Evolutionary conservation across 2,329 filamentous ascomycete species (phyloP).

Genomic region (Diaporthe longicolla): DNA sequence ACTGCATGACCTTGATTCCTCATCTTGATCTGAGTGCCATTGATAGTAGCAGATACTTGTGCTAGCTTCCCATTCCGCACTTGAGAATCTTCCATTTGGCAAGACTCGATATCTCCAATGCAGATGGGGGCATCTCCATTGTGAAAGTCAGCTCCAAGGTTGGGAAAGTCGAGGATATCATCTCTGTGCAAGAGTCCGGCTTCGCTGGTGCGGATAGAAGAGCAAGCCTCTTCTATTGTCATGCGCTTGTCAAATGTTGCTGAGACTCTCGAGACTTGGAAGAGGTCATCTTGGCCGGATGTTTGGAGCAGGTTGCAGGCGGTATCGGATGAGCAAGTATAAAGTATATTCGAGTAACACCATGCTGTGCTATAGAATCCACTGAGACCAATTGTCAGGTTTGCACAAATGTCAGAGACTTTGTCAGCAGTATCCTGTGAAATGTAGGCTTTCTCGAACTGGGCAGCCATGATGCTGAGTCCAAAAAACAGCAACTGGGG

Average conservation of each 20-base stretch:
- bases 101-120: neutral
- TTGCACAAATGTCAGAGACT: neutral
- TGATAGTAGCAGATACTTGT: neutral
- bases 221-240: neutral
- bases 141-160: neutral
- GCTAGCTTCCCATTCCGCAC: neutral
- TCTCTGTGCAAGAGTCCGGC: neutral
- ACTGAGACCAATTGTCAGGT: neutral
- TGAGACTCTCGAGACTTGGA: neutral
- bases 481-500: neutral
- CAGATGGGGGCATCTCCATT: neutral
- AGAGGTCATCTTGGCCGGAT: neutral
- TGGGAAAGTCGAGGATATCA: neutral
- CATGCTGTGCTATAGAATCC: neutral
- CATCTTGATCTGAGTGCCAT: neutral
- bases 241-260: neutral
- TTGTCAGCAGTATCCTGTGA: neutral
- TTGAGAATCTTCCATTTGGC: neutral
- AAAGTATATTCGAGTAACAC: neutral
- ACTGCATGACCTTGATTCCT: neutral
- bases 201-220: neutral
- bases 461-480: neutral
- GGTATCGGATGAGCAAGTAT: neutral
- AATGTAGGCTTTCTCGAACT: neutral
- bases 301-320: neutral